phyloP scores from a whole-genome alignment of 768 basidiomycete genomes.

The Roridomyces roridus region DNA sequence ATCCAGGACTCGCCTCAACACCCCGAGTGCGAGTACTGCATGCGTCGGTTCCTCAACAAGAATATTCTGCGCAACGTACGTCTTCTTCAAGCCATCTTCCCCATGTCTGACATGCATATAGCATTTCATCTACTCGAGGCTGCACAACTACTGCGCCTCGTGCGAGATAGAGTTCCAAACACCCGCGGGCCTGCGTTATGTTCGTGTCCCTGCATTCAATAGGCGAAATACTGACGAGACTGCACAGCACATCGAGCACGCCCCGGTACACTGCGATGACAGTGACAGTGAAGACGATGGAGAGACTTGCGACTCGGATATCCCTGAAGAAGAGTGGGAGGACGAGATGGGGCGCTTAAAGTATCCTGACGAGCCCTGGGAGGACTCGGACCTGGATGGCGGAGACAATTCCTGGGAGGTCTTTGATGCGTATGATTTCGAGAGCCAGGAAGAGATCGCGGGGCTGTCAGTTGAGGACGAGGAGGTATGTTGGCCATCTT shows the following conservation, averaged over 20 bases:
- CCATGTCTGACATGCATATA: neutral
- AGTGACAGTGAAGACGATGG: conserved; percentile 25
- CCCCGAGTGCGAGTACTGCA: conserved; percentile 29
- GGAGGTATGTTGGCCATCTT: neutral
- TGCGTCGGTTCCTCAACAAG: conserved; percentile 25
- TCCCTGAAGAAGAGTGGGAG: conserved; percentile 22
- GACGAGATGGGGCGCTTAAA: conserved; percentile 23
- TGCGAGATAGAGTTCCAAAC: conserved; percentile 28
- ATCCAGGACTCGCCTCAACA: conserved; percentile 21
- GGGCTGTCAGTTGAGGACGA: neutral
- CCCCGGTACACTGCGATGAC: conserved; percentile 27
- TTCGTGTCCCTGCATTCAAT: neutral
- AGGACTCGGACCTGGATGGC: conserved; percentile 30
- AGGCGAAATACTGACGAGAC: neutral
- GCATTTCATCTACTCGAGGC: conserved; percentile 28
- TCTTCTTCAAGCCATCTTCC: neutral
- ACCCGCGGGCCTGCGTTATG: conserved; percentile 22
- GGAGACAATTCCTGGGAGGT: conserved; percentile 31
- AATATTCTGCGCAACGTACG: conserved; percentile 28
- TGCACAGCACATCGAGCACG: conserved; percentile 26
- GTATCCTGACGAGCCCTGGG: conserved; percentile 35
- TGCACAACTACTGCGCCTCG: conserved; percentile 29
- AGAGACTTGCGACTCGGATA: neutral
- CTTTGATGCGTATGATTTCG: conserved; percentile 27
- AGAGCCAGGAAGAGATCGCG: conserved; percentile 24